Evolutionary conservation across 176 grass and related monocot genomes (phyloP).

Genomic region (sorghum (Sorghum bicolor)): DNA sequence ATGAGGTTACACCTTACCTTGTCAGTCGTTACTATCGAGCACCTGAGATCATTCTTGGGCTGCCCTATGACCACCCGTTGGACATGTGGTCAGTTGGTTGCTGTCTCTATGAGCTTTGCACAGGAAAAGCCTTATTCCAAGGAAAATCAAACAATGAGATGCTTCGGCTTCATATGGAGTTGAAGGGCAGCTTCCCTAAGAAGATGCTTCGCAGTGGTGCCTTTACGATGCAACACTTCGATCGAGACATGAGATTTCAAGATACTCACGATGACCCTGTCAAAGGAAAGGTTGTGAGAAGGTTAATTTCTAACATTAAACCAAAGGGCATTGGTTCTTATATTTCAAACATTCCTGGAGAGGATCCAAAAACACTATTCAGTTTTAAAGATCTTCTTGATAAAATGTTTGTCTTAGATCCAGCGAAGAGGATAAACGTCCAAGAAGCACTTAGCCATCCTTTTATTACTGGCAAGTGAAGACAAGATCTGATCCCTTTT

Average conservation of each 20-base stretch:
- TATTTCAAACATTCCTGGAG: slow-evolving; percentile 62
- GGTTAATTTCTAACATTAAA: slow-evolving; percentile 73
- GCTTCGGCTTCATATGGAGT: slow-evolving; percentile 94
- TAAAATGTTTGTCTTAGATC: slow-evolving; percentile 92
- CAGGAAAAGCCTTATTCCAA: slow-evolving; percentile 77
- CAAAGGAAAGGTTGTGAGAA: slow-evolving; percentile 67
- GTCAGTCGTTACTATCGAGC: slow-evolving; percentile 93
- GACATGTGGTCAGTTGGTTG: slow-evolving; percentile 96
- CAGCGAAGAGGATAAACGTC: slow-evolving; percentile 88
- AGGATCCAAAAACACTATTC: slow-evolving; percentile 67
- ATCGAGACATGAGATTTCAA: slow-evolving; percentile 76
- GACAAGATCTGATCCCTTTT: slow-evolving; percentile 63
- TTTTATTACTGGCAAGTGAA: slow-evolving; percentile 97
- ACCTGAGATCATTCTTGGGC: slow-evolving; percentile 95
- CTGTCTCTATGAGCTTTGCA: slow-evolving; percentile 92
- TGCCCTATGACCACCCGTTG: slow-evolving; percentile 83
- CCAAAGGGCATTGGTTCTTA: slow-evolving; percentile 67
- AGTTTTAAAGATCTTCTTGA: slow-evolving; percentile 92
- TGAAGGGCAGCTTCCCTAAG: slow-evolving; percentile 79
- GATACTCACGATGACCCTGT: slow-evolving; percentile 69
- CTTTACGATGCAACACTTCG: slow-evolving; percentile 69
- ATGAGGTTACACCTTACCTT: slow-evolving; percentile 84
- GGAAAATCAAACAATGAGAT: slow-evolving; percentile 88
- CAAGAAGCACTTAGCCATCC: slow-evolving; percentile 86
- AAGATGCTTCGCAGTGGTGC: slow-evolving; percentile 91